Evolutionary conservation across 2,329 filamentous ascomycete species (phyloP), one percentile per base, ranked within the genome.

Genomic region (Sarocladiaceae sp.): DNA sequence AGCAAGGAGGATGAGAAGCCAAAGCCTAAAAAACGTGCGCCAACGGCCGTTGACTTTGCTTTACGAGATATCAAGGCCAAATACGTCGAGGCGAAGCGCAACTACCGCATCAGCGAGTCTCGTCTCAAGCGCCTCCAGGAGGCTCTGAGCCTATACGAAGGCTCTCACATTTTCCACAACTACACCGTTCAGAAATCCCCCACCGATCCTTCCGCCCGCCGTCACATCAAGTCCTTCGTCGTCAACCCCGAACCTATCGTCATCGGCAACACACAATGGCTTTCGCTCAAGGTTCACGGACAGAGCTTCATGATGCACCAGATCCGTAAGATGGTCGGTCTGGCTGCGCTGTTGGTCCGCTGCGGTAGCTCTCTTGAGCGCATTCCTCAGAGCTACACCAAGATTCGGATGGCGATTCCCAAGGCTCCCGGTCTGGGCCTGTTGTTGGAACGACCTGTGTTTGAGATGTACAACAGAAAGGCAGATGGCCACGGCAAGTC

Each of bases 271-370:
- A 97, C 91, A 2, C 88, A 99, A 74, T 99, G 94, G 94, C 77
- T 99, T 4, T 94, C 88, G 39, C 77, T 97, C 59, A 96, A 96
- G 67, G 92, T 99, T 22, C 94, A 99, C 69, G 94, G 94, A 0
- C 94, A 99, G 71, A 93, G 87, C 64, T 99, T 99, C 78, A 99
- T 99, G 94, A 99, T 99, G 94, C 94, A 99, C 70, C 94, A 99
- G 73, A 99, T 99, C 69, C 87, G 94, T 63, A 99, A 97, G 72
- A 97, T 99, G 94, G 90, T 99, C 15, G 90, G 89, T 53, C 91
- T 99, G 87, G 90, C 84, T 8, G 84, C 90, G 29, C 77, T 99
- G 55, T 76, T 93, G 5, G 87, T 95, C 6, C 86, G 94, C 33
- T 95, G 88, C 66, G 94, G 90, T 49, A 86, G 86, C n/a, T 77